These are phyloP conservation scores for Termitomyces sp. DNA, from an alignment of 1,284 basidiomycete genomes.

Conservation along the genomic window DNA sequence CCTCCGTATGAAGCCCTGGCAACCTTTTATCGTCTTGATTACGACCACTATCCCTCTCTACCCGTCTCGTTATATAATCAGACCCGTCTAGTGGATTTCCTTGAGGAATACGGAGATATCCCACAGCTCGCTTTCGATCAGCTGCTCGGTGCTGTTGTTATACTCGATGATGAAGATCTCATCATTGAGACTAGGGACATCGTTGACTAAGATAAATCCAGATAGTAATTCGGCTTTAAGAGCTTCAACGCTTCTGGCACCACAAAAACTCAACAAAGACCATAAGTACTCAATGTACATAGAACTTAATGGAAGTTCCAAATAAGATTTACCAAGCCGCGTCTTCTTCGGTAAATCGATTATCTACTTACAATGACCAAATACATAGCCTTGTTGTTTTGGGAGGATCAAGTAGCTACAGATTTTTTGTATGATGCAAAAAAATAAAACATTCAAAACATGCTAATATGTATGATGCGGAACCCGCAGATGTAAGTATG, in stretches of 20 bases:
- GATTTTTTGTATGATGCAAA: not conserved
- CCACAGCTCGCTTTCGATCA: conserved; percentile 5
- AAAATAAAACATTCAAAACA: not conserved
- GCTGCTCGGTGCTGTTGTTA: not conserved
- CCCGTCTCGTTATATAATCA: conserved; percentile 7
- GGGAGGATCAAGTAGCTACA: not conserved
- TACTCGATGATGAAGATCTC: conserved; percentile 2
- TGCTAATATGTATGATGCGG: not conserved
- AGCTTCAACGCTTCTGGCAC: not conserved
- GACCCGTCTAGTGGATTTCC: conserved; percentile 2
- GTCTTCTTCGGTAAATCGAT: too few relatives aligned
- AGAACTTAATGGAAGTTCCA: not conserved
- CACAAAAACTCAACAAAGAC: not conserved
- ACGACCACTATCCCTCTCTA: not conserved
- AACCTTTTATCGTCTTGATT: conserved; percentile 5
- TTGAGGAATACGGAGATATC: conserved; percentile 2
- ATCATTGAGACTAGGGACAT: conserved; percentile 2
- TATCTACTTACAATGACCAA: not conserved
- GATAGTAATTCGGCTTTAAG: conserved; percentile 4
- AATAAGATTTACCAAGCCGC: too few relatives aligned
- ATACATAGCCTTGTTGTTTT: not conserved
- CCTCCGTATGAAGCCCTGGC: conserved; percentile 5
- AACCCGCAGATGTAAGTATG: conserved; percentile 1
- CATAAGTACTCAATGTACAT: not conserved
- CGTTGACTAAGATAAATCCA: conserved; percentile 1